Evolutionary conservation across 2,329 filamentous ascomycete species (phyloP).

Genomic region (Aureobasidium leucospermi): DNA sequence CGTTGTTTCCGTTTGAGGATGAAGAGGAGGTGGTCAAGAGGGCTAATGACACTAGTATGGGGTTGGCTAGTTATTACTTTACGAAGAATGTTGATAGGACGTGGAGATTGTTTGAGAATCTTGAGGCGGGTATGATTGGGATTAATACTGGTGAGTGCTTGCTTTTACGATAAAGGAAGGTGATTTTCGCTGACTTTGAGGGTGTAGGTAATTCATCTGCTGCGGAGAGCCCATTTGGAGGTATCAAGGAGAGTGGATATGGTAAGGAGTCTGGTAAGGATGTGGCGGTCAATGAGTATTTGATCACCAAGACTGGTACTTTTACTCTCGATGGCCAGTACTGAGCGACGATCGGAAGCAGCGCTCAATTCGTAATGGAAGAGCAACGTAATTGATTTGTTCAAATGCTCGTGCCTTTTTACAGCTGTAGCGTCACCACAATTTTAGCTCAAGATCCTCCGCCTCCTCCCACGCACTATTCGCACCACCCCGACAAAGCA

Average conservation of each 20-base stretch:
- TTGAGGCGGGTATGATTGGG: conserved; percentile 65
- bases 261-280: conserved; percentile 62
- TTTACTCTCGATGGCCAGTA: conserved; percentile 53
- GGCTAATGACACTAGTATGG: conserved; percentile 58
- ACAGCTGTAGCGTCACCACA: no score
- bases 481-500: no score
- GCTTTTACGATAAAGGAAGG: conserved; percentile 14
- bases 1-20: conserved; percentile 57
- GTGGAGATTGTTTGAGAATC: conserved; percentile 58
- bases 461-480: no score
- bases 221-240: conserved; percentile 59
- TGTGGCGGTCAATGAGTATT: conserved; percentile 50
- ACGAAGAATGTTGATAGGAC: conserved; percentile 60
- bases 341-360: conserved; percentile 20
- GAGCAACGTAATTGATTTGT: no score
- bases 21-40: conserved; percentile 56
- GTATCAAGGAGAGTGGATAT: conserved; percentile 61
- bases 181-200: neutral
- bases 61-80: conserved; percentile 60
- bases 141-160: conserved; percentile 47
- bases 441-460: no score
- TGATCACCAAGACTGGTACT: conserved; percentile 59
- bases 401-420: no score
- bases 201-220: conserved; percentile 52
- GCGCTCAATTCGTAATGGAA: neutral